Base-by-base conservation (phyloP, 1,284 basidiomycete species). In the Pterulicium gracile region DNA sequence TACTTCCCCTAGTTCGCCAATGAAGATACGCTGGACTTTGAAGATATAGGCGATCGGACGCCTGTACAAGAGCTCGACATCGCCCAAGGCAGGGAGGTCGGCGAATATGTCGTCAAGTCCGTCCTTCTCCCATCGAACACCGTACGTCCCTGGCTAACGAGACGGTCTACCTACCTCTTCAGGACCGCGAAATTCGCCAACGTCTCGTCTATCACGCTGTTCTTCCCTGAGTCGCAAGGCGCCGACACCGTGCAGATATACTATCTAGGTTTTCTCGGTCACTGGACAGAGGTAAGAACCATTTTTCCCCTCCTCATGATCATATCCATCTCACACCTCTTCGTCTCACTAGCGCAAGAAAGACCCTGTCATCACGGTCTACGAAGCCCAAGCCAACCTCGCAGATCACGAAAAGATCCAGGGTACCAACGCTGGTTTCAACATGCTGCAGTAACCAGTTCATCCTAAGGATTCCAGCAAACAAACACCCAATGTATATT, bases 341-440 rank as follows among this genome's bases (percentile, higher is more conserved):
- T 7, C 13, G 47, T 22, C 41, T 46, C 41, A 34, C 14, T 52
- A 88, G 83, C 72, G 77, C 43, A 87, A 80, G 58, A 66, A 66
- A 24, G 73, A 78, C 51, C 81, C 86, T 1, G 67, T 85, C 24
- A 71, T 88, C 46, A 79, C 85, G 0, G 79, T 89, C 4, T 90
- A 90, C 55, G 87, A 90, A 59, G 64, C 84, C 0, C 81, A 82
- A 55, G 81, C 87, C 4, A 89, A 87, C 51, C 63, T 81, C 22
- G 84, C 85, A 1, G 87, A 90, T 56, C 88, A 89, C 52, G 67
- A 79, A 51, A 88, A 87, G 62, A 83, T 89, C 46, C 76, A 76
- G 53, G 87, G 86, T 13, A 79, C 75, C 39, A 77, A 81, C 24
- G 75, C 75, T 20, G 68, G 65, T 50, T 70, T 76, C 57, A 75